These are phyloP conservation scores for Barnettozyma wickerhamii DNA, from an alignment of 805 yeast species.

Conservation along the genomic window DNA sequence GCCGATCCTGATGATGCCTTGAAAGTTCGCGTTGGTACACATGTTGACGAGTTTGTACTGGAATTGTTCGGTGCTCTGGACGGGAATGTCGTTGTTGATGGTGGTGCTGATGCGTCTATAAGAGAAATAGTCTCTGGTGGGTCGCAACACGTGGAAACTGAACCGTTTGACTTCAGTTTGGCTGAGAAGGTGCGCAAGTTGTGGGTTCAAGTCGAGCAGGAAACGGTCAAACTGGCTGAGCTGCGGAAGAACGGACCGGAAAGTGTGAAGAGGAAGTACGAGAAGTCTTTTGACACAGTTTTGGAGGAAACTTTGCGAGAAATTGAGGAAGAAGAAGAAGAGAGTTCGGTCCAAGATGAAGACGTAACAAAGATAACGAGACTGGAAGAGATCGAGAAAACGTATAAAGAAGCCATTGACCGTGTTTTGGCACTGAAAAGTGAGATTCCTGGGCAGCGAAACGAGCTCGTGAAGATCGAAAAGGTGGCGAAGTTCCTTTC, in stretches of 20 bases:
- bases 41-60: conserved; percentile 42
- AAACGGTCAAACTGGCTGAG: conserved; percentile 51
- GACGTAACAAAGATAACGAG: conserved; percentile 3
- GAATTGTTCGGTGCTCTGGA: conserved; percentile 55
- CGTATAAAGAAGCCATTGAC: conserved; percentile 15
- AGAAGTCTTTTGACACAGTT: conserved; percentile 31
- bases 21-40: conserved; percentile 37
- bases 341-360: not conserved
- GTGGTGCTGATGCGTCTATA: conserved; percentile 29
- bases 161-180: conserved; percentile 65
- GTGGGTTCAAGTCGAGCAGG: conserved; percentile 57
- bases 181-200: conserved; percentile 54
- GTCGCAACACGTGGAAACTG: conserved; percentile 36
- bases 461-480: conserved; percentile 25
- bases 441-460: conserved; percentile 25
- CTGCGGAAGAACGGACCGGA: conserved; percentile 51
- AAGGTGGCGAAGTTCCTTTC: conserved; percentile 24
- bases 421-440: conserved; percentile 14
- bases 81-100: conserved; percentile 55
- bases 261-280: conserved; percentile 34
- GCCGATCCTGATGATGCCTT: conserved; percentile 39
- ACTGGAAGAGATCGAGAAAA: conserved; percentile 10
- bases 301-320: conserved; percentile 7
- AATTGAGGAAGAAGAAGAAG: conserved; percentile 5
- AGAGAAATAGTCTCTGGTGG: no score